Evolutionary conservation across 2,329 filamentous ascomycete species (phyloP).

Genomic region (Talaromyces sp.): DNA sequence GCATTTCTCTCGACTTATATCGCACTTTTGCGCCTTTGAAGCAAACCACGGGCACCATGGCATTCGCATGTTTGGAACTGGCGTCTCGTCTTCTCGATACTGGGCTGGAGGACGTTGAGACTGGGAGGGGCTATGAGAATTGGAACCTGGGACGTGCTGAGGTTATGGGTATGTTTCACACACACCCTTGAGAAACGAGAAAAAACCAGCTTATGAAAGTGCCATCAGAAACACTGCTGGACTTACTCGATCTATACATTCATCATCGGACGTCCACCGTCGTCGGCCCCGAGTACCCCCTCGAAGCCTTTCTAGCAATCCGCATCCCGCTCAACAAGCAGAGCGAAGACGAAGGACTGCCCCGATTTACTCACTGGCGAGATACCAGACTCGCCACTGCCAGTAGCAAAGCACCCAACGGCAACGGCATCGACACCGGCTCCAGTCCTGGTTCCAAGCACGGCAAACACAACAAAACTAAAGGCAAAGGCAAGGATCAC

Average conservation of each 20-base stretch:
- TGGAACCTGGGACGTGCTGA: constrained; percentile 47
- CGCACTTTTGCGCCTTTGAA: constrained; percentile 91
- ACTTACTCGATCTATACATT: constrained; percentile 87
- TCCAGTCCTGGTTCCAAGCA: constrained; percentile 18
- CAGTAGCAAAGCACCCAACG: constrained; percentile 9
- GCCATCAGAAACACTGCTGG: constrained; percentile 70
- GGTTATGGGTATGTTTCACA: constrained; percentile 43
- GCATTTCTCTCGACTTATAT: constrained; percentile 83
- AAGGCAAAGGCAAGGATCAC: constrained; percentile 28
- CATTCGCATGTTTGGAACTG: constrained; percentile 75
- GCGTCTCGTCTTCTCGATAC: constrained; percentile 64
- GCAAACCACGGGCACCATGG: constrained; percentile 80
- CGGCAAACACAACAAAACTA: constrained; percentile 23
- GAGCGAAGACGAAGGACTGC: constrained; percentile 59
- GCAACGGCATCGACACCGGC: not conserved
- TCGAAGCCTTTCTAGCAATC: constrained; percentile 77
- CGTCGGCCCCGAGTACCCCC: constrained; percentile 66
- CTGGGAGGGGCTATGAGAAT: constrained; percentile 48
- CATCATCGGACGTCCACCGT: constrained; percentile 73
- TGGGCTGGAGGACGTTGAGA: constrained; percentile 50
- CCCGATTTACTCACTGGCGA: constrained; percentile 60
- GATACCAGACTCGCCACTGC: constrained; percentile 20
- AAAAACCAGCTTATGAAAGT: not conserved
- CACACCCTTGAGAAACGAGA: no score
- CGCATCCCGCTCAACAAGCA: constrained; percentile 85